Evolutionary conservation across 768 basidiomycete species (phyloP).

Genomic region (Gloeostereum incarnatum): DNA sequence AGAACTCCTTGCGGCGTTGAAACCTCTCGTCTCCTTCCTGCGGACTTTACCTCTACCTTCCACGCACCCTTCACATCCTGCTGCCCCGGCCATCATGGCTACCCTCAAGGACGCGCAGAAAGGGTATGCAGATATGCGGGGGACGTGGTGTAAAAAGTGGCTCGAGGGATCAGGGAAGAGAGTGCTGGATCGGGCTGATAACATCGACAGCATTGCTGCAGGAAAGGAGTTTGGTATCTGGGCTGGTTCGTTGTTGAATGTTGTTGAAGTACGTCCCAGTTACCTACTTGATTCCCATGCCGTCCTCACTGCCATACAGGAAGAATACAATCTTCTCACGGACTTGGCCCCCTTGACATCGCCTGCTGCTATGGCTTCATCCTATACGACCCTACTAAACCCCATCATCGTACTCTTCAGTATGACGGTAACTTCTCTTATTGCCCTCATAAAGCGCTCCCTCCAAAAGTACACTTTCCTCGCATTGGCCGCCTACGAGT

Average conservation of each 20-base stretch:
- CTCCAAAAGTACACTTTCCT: slow-evolving; percentile 75
- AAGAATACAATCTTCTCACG: slow-evolving; percentile 56
- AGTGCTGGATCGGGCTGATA: slow-evolving; percentile 62
- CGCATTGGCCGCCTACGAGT: slow-evolving; percentile 63
- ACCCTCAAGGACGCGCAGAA: slow-evolving; percentile 70
- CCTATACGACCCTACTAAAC: slow-evolving; percentile 51
- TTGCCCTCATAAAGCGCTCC: slow-evolving; percentile 61
- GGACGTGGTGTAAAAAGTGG: slow-evolving; percentile 67
- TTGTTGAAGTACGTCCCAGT: slow-evolving; percentile 53
- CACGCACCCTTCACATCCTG: slow-evolving; percentile 79
- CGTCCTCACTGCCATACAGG: slow-evolving; percentile 23
- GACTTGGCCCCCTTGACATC: slow-evolving; percentile 55
- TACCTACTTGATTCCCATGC: background rate
- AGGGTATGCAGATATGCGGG: slow-evolving; percentile 84
- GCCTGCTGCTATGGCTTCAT: slow-evolving; percentile 38
- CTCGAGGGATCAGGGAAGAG: slow-evolving; percentile 64
- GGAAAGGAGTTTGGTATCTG: slow-evolving; percentile 68
- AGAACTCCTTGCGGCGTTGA: slow-evolving; percentile 39
- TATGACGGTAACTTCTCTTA: slow-evolving; percentile 53
- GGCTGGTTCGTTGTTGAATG: slow-evolving; percentile 54
- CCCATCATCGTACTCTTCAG: slow-evolving; percentile 62
- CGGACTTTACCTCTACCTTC: slow-evolving; percentile 67
- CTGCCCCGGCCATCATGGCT: slow-evolving; percentile 50
- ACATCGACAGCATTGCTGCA: slow-evolving; percentile 50
- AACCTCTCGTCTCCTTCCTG: slow-evolving; percentile 59